phyloP scores from a whole-genome alignment of 331 rosid species.

The Acacia pycnantha region DNA sequence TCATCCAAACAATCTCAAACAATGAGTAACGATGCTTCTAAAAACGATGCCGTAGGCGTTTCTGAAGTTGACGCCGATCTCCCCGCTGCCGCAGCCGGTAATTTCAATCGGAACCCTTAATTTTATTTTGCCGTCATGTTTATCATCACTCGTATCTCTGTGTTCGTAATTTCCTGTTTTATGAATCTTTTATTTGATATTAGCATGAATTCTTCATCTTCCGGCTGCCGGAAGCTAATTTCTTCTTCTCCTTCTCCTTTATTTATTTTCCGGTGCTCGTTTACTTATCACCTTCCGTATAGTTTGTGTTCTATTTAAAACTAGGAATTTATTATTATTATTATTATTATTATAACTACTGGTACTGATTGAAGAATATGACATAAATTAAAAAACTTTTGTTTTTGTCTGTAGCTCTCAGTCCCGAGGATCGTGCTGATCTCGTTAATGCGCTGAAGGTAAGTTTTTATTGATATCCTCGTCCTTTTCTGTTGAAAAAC shows the following conservation, averaged over 20 bases:
- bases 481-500: background rate
- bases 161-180: background rate
- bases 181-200: background rate
- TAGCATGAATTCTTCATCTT: background rate
- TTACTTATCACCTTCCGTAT: background rate
- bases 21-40: conserved; percentile 41
- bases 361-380: background rate
- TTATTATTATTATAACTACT: background rate
- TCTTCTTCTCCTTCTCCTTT: background rate
- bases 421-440: conserved; percentile 83
- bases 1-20: conserved; percentile 20
- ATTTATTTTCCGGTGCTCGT: background rate
- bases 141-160: background rate
- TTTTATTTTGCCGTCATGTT: background rate
- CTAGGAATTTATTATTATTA: background rate
- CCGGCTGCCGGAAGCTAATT: background rate
- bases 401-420: conserved; percentile 51
- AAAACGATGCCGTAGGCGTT: conserved; percentile 38
- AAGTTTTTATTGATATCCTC: conserved; percentile 12
- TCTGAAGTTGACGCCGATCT: conserved; percentile 57
- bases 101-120: conserved; percentile 10
- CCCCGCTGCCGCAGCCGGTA: conserved; percentile 71
- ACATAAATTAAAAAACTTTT: conserved; percentile 24
- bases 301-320: background rate
- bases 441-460: conserved; percentile 78